Evolutionary conservation across 2,329 filamentous ascomycete species (phyloP), one percentile per base, ranked within the genome.

Genomic region (Helotiales sp.): DNA sequence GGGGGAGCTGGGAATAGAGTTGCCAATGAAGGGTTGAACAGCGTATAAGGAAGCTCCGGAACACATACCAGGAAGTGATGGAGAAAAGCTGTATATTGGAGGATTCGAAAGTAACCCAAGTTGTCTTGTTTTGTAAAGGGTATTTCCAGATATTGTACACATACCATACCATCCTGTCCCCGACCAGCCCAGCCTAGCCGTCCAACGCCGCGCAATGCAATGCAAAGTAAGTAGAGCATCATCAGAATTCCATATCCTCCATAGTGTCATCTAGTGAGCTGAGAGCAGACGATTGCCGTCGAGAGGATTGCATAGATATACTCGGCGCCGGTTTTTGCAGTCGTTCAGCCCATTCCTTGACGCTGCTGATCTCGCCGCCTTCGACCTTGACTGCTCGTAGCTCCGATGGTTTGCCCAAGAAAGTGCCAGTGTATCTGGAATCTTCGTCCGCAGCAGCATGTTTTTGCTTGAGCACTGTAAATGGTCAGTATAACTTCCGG

Each of bases 391-490:
- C 82, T 7, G 90, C 86, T 75, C 87, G 88, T 65, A 89, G 86
- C 72, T 97, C 93, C 58, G 85, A 86, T 52, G 85, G 83, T 71
- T 89, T 89, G 3, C 95, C 95, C 11, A 98, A 83, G 0, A 96
- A 86, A 0, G 95, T 97, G 32, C 93, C 93, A 72, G 91, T 88
- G 78, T 93, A 97, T 75, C 95, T 90, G 10, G 90, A 90, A 75
- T 97, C 93, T 75, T 96, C 93, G 69, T 91, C 92, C 0, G 91
- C 92, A 74, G 96, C 96, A 80, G 90, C 93, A 78, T 97, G 92
- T 77, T 96, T 97, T 80, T 65, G 49, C 80, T 97, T 97, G 49
- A 98, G 82, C 4, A 89, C 91, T 92, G 71, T 17, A 74, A 63
- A 68, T 40, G 1, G 57, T 76, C 62, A 75, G 61, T 28, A 60